These are phyloP conservation scores for Syncephalastrum contaminatum DNA, from an alignment of 371 early-diverging fungal genomes.

Conservation along the genomic window DNA sequence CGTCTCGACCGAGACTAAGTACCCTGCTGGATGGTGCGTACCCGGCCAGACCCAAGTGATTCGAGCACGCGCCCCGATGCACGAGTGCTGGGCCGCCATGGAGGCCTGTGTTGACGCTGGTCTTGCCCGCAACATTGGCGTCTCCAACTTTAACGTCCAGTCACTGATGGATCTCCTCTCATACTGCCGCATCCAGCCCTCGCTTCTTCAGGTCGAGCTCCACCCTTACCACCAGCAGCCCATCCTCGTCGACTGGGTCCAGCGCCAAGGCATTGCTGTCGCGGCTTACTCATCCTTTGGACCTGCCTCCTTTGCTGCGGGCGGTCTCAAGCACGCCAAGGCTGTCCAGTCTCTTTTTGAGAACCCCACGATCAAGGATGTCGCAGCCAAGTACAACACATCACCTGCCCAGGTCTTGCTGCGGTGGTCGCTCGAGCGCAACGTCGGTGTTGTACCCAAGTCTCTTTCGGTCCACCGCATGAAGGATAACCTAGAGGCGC, in stretches of 20 bases:
- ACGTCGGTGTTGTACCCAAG: constrained; percentile 65
- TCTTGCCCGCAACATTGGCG: constrained; percentile 47
- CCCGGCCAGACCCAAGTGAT: constrained; percentile 17
- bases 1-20: no score
- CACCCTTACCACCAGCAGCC: constrained; percentile 62
- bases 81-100: constrained; percentile 19
- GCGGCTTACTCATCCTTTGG: constrained; percentile 63
- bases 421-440: constrained; percentile 53
- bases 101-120: constrained; percentile 19
- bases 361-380: constrained; percentile 31
- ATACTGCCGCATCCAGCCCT: constrained; percentile 26
- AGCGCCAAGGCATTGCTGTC: constrained; percentile 44
- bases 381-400: constrained; percentile 32
- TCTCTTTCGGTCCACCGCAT: constrained; percentile 47
- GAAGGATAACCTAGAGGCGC: constrained; percentile 29
- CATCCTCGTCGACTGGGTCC: constrained; percentile 15
- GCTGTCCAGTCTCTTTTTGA: constrained; percentile 21
- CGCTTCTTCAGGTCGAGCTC: constrained; percentile 42
- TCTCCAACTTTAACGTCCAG: constrained; percentile 52
- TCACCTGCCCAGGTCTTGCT: constrained; percentile 47
- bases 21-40: constrained; percentile 5
- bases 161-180: constrained; percentile 22
- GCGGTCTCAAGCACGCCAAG: constrained; percentile 22
- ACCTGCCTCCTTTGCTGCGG: constrained; percentile 50
- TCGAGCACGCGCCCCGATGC: constrained; percentile 13